Conservation (phyloP, 2,329 filamentous ascomycete genomes). For the Cercospora nicotianae region DNA sequence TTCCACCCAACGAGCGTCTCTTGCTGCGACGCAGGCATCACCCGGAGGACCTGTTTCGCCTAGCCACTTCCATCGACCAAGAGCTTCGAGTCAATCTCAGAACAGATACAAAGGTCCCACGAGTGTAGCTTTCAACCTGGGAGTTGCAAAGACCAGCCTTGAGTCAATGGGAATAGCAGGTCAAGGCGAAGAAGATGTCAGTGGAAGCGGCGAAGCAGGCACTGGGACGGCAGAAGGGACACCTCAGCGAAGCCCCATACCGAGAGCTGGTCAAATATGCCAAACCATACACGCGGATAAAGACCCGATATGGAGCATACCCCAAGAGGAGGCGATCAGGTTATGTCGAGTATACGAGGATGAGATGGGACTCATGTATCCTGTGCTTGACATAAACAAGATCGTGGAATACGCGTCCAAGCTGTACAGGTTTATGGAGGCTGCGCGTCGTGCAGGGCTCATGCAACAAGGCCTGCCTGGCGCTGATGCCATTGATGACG, state of each 20-base stretch:
- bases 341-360: constrained; percentile 81
- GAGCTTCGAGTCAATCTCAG: constrained; percentile 43
- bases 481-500: constrained; percentile 60
- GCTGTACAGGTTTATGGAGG: constrained; percentile 72
- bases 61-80: constrained; percentile 32
- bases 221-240: constrained; percentile 24
- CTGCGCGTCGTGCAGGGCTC: constrained; percentile 60
- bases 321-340: constrained; percentile 75
- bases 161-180: constrained; percentile 84
- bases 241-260: constrained; percentile 20
- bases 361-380: constrained; percentile 91
- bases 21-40: constrained; percentile 24
- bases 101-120: constrained; percentile 80
- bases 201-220: constrained; percentile 28
- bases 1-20: constrained; percentile 22
- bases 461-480: constrained; percentile 56
- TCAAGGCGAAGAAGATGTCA: constrained; percentile 65
- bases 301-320: constrained; percentile 79
- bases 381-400: constrained; percentile 72
- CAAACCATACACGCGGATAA: constrained; percentile 50
- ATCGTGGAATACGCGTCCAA: constrained; percentile 69
- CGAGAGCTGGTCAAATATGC: constrained; percentile 26
- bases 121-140: constrained; percentile 79
- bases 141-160: constrained; percentile 81
- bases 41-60: constrained; percentile 36